phyloP scores from a whole-genome alignment of 2,329 filamentous ascomycete species.

The Diaporthe ilicicola region DNA sequence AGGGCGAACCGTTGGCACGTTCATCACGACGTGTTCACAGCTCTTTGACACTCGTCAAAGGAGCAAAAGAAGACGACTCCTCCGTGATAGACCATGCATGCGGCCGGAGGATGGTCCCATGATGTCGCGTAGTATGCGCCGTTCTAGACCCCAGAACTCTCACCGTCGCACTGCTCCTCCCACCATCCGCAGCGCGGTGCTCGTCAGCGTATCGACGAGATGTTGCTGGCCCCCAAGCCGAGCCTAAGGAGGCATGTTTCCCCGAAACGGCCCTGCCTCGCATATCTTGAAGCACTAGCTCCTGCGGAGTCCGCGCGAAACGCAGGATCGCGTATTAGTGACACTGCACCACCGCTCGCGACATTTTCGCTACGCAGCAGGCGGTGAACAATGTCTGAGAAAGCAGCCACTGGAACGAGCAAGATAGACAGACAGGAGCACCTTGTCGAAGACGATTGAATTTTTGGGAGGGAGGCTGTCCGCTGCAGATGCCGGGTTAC shows the following conservation, averaged over 20 bases:
- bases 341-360: constrained; percentile 1
- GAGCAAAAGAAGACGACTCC: neutral
- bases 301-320: constrained; percentile 1
- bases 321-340: constrained; percentile 1
- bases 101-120: neutral
- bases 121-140: constrained; percentile 8
- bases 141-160: constrained; percentile 3
- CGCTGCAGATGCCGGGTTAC: neutral
- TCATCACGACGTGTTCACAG: constrained; percentile 1
- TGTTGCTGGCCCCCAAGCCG: neutral
- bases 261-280: constrained; percentile 9
- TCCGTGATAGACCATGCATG: constrained; percentile 12
- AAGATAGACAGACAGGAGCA: neutral
- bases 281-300: constrained; percentile 22
- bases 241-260: constrained; percentile 9
- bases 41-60: neutral
- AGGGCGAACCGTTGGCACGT: constrained; percentile 1
- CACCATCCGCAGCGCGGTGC: neutral
- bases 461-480: neutral
- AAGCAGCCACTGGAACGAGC: neutral
- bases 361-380: neutral
- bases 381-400: neutral
- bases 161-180: constrained; percentile 1
- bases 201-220: neutral
- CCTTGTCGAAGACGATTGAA: neutral